phyloP scores from a whole-genome alignment of 2,329 filamentous ascomycete genomes.

The Monosporascus sp. region DNA sequence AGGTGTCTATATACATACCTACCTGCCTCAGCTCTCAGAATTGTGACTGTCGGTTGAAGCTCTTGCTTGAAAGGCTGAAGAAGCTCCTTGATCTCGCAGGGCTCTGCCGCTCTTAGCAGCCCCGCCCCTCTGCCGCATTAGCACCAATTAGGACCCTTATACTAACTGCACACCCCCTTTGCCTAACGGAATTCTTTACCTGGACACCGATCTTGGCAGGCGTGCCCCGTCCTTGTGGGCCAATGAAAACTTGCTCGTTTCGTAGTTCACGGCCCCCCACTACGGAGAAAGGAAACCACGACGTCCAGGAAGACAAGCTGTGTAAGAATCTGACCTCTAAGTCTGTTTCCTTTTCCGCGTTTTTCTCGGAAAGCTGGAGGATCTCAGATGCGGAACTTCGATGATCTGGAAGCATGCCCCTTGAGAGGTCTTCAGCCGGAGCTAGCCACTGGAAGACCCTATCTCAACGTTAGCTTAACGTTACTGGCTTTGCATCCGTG shows the following conservation, averaged over 20 bases:
- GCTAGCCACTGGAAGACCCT: not conserved
- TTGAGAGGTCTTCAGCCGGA: not conserved
- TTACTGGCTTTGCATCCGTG: not conserved
- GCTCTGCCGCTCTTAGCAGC: not conserved
- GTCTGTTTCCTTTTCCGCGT: not conserved
- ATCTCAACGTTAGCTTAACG: too few relatives aligned
- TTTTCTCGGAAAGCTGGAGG: not conserved
- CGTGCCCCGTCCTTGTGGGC: conserved; percentile 16
- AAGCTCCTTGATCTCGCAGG: not conserved
- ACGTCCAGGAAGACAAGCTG: conserved; percentile 4
- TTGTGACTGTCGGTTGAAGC: not conserved
- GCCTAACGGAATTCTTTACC: not conserved
- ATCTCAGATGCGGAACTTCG: not conserved
- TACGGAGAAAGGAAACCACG: conserved; percentile 11
- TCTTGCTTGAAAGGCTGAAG: not conserved
- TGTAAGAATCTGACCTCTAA: conserved; percentile 5
- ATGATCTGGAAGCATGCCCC: not conserved
- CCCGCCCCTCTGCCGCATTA: not conserved
- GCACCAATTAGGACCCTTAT: not conserved
- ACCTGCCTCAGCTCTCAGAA: too few relatives aligned
- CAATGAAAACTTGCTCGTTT: conserved; percentile 45
- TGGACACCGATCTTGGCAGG: not conserved
- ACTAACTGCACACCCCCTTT: not conserved
- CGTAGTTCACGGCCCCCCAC: conserved; percentile 16
- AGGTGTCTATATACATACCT: too few relatives aligned